These are phyloP conservation scores for Solanum pennellii DNA, from an alignment of 257 asterid species.

Conservation along the genomic window DNA sequence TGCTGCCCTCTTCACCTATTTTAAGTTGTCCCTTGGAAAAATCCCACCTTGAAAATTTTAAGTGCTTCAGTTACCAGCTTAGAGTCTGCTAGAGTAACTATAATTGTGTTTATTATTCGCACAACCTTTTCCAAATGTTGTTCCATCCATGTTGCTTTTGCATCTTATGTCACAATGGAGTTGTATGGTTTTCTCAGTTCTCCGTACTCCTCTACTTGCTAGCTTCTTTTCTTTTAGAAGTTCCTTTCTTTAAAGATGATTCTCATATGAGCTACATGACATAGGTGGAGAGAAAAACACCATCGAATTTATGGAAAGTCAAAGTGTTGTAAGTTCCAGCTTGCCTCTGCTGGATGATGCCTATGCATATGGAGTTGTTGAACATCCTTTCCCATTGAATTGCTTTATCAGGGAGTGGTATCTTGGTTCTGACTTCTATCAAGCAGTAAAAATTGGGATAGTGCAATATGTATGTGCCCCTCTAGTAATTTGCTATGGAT, in stretches of 20 bases:
- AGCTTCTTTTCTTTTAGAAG: not conserved
- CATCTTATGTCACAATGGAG: not conserved
- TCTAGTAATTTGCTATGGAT: conserved; percentile 3
- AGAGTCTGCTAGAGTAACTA: not conserved
- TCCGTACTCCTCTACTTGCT: not conserved
- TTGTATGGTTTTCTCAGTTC: not conserved
- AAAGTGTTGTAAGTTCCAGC: conserved; percentile 45
- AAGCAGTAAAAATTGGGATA: conserved; percentile 89
- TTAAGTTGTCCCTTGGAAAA: not conserved
- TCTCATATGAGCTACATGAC: conserved; percentile 6
- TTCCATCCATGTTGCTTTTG: not conserved
- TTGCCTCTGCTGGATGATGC: conserved; percentile 85
- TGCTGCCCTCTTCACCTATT: not conserved
- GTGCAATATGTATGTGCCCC: conserved; percentile 76
- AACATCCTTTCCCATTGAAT: conserved; percentile 87
- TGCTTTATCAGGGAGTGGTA: conserved; percentile 65
- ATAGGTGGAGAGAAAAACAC: conserved; percentile 91
- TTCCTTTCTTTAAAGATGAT: not conserved
- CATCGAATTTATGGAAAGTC: conserved; percentile 82
- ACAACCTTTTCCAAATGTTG: not conserved
- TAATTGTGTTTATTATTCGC: not conserved
- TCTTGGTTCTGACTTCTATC: conserved; percentile 88
- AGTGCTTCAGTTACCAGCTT: not conserved
- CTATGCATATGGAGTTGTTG: conserved; percentile 90
- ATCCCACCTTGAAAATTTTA: not conserved